Evolutionary conservation across 805 yeast species (phyloP), one percentile per base, ranked within the genome.

Genomic region (Deakozyma indianensis): DNA sequence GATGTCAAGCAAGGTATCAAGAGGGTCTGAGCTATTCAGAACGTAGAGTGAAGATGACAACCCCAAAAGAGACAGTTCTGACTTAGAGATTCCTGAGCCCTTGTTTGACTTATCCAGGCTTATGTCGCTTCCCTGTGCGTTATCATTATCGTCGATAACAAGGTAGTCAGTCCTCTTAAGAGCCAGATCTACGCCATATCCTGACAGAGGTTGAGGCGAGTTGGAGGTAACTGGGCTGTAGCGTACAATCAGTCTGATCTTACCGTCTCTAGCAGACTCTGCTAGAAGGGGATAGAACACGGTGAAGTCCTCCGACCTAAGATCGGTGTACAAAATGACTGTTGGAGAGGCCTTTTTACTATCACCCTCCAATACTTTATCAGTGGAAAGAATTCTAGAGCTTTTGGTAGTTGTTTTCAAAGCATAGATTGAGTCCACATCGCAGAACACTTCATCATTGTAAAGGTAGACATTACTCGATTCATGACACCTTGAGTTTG

Each of bases 151-250:
- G 53, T 79, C 85, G 42, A 78, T 69, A 2, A 71, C 83, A 23
- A 78, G 64, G 48, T 80, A 78, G 51, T 80, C 85, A 0, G 84
- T 75, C 50, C 81, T 65, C 53, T 82, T 82, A 48, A 82, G 54
- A 1, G 78, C 72, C 41, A 81, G 57, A 41, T 73, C 81, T 16
- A 72, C 78, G 1, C 87, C 92, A 58, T 77, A 85, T 0, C 90
- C 92, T 7, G 59, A 52, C 9, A 63, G 44, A 16, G 43, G 42
- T 20, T 40, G 32, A n/a, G 23, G n/a, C 5, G 16, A 16, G 22
- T 23, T 11, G 45, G 15, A 23, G 46, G 23, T 14, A 43, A 41
- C 14, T 27, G 23, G n/a, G 29, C 24, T 25, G 18, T 14, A 32
- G 9, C 38, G 11, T 4, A 32, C 38, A 32, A 32, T 32, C 18